Evolutionary conservation across 441 rosid species (phyloP), one percentile per base, ranked within the genome.

Genomic region (Brassica hybrid): DNA sequence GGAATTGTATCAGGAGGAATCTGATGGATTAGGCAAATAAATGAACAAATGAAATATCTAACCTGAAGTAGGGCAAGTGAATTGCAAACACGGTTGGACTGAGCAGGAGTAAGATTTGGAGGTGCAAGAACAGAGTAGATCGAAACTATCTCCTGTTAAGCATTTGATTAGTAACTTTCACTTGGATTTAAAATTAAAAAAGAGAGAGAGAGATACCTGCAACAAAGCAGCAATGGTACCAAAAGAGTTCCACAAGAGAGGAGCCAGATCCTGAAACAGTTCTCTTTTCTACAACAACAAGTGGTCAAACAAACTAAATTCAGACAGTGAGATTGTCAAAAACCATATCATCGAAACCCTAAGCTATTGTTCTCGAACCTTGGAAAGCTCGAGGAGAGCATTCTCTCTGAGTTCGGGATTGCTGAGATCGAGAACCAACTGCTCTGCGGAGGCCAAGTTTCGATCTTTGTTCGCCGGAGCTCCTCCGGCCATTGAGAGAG

Each of bases 31-130:
- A 27, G 32, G 32, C 32, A 27, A 27, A 27, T 27, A 27, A 1
- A 27, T 27, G 32, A 27, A 30, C 2, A 69, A 32, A 65, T 6
- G 5, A 71, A 43, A 45, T 19, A 7, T 7, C 38, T 32, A 63
- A 96, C 99, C 97, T 96, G 99, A 85, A 96, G 99, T 80, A 96
- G 97, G 48, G 98, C 98, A 62, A 96, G 97, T 52, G 98, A 98
- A 83, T 94, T 96, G 84, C 99, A 96, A 72, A 96, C 99, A 77
- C 98, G 90, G 83, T 94, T 94, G 43, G 99, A 94, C 79, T 94
- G 99, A 18, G 97, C 95, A 10, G 98, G 96, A 74, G 90, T 87
- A 68, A 94, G 85, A 83, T 87, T 91, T 18, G 98, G 99, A 23
- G 99, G 98, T 25, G 97, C 86, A 58, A 96, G 90, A 84, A 94